These are phyloP conservation scores for Irpex sp. DNA, from an alignment of 1,284 basidiomycete species.

Conservation along the genomic window DNA sequence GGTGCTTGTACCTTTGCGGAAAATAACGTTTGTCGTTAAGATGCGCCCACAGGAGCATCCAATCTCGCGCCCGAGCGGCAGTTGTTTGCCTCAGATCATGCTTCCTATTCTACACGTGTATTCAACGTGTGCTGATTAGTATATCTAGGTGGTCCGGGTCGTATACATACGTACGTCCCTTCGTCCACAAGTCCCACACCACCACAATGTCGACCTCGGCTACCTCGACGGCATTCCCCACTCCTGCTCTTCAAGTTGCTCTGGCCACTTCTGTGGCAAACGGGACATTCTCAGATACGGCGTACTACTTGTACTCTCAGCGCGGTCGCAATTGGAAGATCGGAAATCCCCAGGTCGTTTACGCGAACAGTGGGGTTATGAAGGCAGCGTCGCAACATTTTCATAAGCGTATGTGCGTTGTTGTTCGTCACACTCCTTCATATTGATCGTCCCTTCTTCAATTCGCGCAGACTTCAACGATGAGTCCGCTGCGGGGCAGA, in stretches of 20 bases:
- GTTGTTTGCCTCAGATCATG: too few species aligned
- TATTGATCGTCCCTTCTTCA: not conserved
- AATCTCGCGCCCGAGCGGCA: too few species aligned
- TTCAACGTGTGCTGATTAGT: not conserved
- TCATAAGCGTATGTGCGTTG: constrained; percentile 10
- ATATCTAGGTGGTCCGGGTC: not conserved
- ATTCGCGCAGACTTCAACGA: constrained; percentile 5
- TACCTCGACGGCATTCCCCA: constrained; percentile 1
- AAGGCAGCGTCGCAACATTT: constrained; percentile 11
- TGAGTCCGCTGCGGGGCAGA: not conserved
- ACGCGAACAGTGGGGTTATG: constrained; percentile 16
- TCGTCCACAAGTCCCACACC: not conserved
- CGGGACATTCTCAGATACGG: constrained; percentile 15
- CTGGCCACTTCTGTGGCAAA: constrained; percentile 10
- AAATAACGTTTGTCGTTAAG: too few species aligned
- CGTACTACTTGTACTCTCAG: constrained; percentile 15
- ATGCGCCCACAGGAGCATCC: too few species aligned
- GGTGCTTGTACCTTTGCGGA: too few species aligned
- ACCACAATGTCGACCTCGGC: not conserved
- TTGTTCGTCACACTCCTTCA: not conserved
- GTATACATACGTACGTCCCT: not conserved
- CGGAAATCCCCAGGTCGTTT: constrained; percentile 9
- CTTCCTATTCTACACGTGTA: not conserved
- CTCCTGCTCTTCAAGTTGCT: constrained; percentile 8
- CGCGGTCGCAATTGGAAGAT: constrained; percentile 10